Conservation (phyloP, 805 yeast genomes). For the Candida easanensis region DNA sequence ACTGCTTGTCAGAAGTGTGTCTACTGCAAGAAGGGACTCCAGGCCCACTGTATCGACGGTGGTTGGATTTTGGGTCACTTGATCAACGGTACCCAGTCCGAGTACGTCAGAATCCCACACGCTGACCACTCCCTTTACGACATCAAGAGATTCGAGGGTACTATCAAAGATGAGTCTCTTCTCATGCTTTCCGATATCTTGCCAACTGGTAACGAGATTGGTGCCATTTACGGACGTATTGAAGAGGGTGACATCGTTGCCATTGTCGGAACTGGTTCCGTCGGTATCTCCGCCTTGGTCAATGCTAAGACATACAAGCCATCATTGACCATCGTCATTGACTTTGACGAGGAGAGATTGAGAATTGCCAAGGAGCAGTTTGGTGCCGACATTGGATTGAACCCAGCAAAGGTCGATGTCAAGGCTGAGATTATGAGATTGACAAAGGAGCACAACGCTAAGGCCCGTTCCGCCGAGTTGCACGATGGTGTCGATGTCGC, state of each 20-base stretch:
- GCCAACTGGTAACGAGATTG: constrained; percentile 68
- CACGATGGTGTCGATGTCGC: constrained; percentile 58
- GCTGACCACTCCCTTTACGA: constrained; percentile 39
- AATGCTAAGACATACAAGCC: constrained; percentile 55
- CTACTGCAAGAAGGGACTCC: constrained; percentile 52
- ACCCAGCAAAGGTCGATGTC: constrained; percentile 45
- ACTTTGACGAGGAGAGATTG: constrained; percentile 56
- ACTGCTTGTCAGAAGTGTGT: constrained; percentile 59
- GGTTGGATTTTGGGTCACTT: constrained; percentile 54
- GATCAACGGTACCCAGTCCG: constrained; percentile 70
- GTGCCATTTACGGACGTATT: constrained; percentile 54
- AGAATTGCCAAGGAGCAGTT: constrained; percentile 51
- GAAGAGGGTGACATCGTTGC: constrained; percentile 57
- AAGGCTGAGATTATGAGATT: constrained; percentile 36
- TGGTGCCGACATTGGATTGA: constrained; percentile 58
- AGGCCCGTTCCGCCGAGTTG: constrained; percentile 27
- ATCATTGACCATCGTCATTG: constrained; percentile 53
- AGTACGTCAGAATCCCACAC: constrained; percentile 52
- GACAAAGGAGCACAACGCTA: constrained; percentile 24
- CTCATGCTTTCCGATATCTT: constrained; percentile 62
- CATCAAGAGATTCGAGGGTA: constrained; percentile 32
- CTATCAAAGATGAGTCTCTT: constrained; percentile 46
- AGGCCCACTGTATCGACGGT: constrained; percentile 58
- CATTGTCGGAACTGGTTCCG: constrained; percentile 67
- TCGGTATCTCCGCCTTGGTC: constrained; percentile 60